Conservation (phyloP, 176 grass and related monocot species). For the Dendrocalamus sinicus region DNA sequence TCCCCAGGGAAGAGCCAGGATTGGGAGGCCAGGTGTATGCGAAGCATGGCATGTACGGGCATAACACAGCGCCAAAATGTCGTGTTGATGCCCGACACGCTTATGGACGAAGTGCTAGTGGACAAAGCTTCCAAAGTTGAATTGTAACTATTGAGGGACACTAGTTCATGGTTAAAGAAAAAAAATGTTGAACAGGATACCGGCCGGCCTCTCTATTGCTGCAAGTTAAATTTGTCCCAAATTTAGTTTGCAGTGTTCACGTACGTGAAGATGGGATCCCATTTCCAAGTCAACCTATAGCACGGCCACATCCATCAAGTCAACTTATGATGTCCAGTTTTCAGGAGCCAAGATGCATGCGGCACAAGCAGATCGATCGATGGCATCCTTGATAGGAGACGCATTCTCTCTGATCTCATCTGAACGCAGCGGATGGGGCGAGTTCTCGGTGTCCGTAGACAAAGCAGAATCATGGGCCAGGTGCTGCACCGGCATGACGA, state of each 20-base stretch:
- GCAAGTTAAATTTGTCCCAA: background rate
- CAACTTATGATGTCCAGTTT: background rate
- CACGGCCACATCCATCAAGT: background rate
- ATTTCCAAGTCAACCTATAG: background rate
- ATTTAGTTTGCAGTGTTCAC: background rate
- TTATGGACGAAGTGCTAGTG: conserved; percentile 19
- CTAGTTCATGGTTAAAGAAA: background rate
- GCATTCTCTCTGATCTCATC: background rate
- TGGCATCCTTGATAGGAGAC: background rate
- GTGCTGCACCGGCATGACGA: conserved; percentile 39
- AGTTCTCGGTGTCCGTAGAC: background rate
- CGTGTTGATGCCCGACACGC: conserved; percentile 11
- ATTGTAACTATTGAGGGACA: background rate
- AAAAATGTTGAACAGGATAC: background rate
- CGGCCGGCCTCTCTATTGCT: background rate
- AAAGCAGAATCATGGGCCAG: conserved; percentile 43
- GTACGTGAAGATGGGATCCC: background rate
- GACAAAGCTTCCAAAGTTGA: conserved; percentile 27
- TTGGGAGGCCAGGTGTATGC: background rate
- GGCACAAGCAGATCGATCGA: background rate
- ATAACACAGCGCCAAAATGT: conserved; percentile 24
- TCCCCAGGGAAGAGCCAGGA: conserved; percentile 5
- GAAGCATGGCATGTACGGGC: background rate
- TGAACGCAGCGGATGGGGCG: background rate
- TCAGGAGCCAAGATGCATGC: background rate